A percentile compares a stretch with the other conserved stretches of the same genome.
phyloP scores from a whole-genome alignment of 2,329 filamentous ascomycete genomes.

The Gnomoniopsis sp. region DNA sequence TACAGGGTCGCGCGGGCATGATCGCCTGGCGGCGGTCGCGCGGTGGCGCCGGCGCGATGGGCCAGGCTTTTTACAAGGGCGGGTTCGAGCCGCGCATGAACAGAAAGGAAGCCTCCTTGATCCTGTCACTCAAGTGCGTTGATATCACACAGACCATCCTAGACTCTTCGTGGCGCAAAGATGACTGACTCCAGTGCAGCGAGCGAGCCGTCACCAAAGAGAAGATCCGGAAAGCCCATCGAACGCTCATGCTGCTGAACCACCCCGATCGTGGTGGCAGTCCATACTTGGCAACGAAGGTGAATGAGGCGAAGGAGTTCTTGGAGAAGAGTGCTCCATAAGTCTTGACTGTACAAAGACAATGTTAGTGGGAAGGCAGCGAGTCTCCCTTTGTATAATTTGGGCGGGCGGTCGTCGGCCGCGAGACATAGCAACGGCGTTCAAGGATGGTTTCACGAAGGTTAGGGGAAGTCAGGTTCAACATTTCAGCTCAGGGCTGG shows the following conservation, averaged over 20 bases:
- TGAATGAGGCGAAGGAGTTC: conserved; percentile 97
- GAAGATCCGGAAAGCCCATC: conserved; percentile 91
- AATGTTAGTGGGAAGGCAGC: background rate
- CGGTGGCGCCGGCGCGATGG: conserved; percentile 73
- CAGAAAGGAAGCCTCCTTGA: conserved; percentile 83
- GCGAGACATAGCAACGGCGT: conserved; percentile 22
- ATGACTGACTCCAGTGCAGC: conserved; percentile 41
- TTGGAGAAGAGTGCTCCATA: conserved; percentile 66
- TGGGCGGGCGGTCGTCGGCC: conserved; percentile 9
- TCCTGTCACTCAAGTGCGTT: conserved; percentile 80
- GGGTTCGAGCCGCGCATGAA: conserved; percentile 98
- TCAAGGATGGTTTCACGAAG: conserved; percentile 8
- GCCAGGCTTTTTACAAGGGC: conserved; percentile 95
- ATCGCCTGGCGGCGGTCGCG: conserved; percentile 83
- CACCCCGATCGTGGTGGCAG: conserved; percentile 96
- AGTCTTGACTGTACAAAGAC: background rate
- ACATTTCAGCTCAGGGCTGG: conserved; percentile 2
- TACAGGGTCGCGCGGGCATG: conserved; percentile 83
- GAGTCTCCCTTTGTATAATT: conserved; percentile 11
- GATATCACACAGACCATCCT: background rate
- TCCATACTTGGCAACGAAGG: conserved; percentile 93
- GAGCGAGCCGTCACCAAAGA: conserved; percentile 88
- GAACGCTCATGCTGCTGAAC: conserved; percentile 94
- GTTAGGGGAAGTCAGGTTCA: background rate
- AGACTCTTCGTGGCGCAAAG: background rate